Percentiles rank a stretch among this genome's conserved stretches.
Conservation (phyloP, 345 rosid genomes). For the Anastatica hierochuntica region DNA sequence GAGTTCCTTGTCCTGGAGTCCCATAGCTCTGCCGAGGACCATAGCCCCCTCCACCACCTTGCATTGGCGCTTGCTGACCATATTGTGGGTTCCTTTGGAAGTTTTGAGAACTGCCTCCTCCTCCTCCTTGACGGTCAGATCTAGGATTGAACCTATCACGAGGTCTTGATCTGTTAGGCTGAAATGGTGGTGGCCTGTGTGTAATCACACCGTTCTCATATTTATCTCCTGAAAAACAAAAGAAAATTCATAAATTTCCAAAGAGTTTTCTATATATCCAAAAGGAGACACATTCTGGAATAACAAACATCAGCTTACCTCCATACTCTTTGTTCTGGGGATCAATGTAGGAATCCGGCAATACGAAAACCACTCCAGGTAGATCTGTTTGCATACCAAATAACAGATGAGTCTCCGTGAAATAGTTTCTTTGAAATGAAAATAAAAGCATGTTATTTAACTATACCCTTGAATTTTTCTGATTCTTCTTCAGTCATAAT, state of each 20-base stretch:
- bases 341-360: constrained; percentile 94
- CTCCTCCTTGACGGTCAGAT: constrained; percentile 34
- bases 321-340: constrained; percentile 82
- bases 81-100: constrained; percentile 35
- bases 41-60: constrained; percentile 38
- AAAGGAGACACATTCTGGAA: neutral
- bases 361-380: constrained; percentile 72
- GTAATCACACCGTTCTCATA: constrained; percentile 78
- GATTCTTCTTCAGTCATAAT: constrained; percentile 81
- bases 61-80: constrained; percentile 33
- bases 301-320: no score
- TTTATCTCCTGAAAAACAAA: constrained; percentile 55
- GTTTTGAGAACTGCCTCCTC: constrained; percentile 19
- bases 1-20: constrained; percentile 26
- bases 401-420: neutral
- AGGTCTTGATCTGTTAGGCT: constrained; percentile 29
- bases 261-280: neutral
- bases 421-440: neutral
- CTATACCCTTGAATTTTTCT: constrained; percentile 54
- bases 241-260: neutral
- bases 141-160: constrained; percentile 35
- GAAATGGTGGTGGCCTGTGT: constrained; percentile 73
- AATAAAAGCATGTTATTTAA: neutral
- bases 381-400: constrained; percentile 37
- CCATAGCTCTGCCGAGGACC: constrained; percentile 39